Percentiles rank a stretch among this genome's conserved stretches.
Conservation (phyloP, 2,329 filamentous ascomycete genomes). For the Beauveria sp. region DNA sequence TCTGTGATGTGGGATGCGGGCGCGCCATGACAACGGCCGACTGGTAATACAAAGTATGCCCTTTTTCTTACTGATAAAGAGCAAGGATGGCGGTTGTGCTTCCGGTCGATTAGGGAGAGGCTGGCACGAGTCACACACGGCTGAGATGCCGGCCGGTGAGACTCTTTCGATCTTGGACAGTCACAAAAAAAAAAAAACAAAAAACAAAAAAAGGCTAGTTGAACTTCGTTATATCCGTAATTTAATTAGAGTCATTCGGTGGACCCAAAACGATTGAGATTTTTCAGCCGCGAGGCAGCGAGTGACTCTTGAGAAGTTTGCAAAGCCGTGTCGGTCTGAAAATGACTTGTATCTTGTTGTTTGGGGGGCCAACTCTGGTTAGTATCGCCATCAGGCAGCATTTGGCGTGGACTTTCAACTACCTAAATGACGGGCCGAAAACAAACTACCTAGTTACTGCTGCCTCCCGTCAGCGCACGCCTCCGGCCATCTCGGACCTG, state of each 20-base stretch:
- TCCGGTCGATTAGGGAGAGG: not conserved
- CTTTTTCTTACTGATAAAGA: not conserved
- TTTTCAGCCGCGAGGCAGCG: slow-evolving; percentile 1
- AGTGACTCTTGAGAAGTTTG: not conserved
- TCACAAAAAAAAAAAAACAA: too few species aligned
- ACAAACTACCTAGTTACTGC: not conserved
- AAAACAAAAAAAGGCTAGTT: not conserved
- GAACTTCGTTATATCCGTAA: not conserved
- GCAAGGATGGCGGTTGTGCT: too few species aligned
- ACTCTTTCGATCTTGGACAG: too few species aligned
- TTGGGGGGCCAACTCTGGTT: not conserved
- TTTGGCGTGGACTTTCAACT: not conserved
- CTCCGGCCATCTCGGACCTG: not conserved
- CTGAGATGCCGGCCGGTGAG: too few species aligned
- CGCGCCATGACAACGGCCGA: not conserved
- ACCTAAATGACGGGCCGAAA: too few species aligned
- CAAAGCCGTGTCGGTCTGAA: not conserved
- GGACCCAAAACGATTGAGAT: not conserved
- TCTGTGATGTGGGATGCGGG: not conserved
- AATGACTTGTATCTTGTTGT: not conserved
- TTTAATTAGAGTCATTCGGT: not conserved
- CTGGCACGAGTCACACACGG: not conserved
- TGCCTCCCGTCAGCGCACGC: not conserved
- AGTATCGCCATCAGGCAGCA: not conserved
- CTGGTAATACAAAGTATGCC: not conserved